A percentile compares a stretch with the other conserved stretches of the same genome.
Evolutionary conservation across 2,329 filamentous ascomycete genomes (phyloP).

Genomic region (Penicillium oxalicum): DNA sequence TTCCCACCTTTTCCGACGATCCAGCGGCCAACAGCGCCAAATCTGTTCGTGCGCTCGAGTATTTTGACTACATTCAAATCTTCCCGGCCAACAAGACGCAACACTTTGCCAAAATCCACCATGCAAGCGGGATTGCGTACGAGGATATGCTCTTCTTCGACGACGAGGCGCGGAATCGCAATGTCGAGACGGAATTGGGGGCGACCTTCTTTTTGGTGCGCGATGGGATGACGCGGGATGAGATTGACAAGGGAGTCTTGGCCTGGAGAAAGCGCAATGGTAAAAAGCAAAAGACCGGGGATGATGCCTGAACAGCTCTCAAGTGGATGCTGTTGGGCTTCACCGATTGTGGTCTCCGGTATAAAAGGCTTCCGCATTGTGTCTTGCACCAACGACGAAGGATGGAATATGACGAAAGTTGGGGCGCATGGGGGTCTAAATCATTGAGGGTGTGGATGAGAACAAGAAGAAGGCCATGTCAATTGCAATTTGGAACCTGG

Average conservation of each 20-base stretch:
- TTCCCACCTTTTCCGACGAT: constrained; percentile 39
- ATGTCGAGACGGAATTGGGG: constrained; percentile 67
- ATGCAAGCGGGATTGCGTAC: constrained; percentile 63
- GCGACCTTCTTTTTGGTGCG: constrained; percentile 78
- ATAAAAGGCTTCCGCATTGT: no score
- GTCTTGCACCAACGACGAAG: no score
- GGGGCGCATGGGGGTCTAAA: no score
- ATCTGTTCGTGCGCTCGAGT: constrained; percentile 45
- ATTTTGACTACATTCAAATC: constrained; percentile 56
- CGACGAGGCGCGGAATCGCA: constrained; percentile 78
- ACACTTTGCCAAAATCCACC: constrained; percentile 71
- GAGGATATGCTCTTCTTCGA: constrained; percentile 95
- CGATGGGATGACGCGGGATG: constrained; percentile 69
- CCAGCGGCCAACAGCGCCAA: constrained; percentile 40
- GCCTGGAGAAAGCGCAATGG: constrained; percentile 73
- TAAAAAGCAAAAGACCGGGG: constrained; percentile 26
- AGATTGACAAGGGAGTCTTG: constrained; percentile 71
- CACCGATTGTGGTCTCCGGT: no score
- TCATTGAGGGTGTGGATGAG: no score
- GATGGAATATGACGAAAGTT: no score
- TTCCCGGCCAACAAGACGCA: constrained; percentile 75
- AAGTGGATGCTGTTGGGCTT: not conserved
- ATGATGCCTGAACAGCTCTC: constrained; percentile 1
- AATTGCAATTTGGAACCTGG: no score
- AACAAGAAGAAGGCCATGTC: no score